Evolutionary conservation across 345 rosid genomes (phyloP).

Genomic region (Microcos paniculata): DNA sequence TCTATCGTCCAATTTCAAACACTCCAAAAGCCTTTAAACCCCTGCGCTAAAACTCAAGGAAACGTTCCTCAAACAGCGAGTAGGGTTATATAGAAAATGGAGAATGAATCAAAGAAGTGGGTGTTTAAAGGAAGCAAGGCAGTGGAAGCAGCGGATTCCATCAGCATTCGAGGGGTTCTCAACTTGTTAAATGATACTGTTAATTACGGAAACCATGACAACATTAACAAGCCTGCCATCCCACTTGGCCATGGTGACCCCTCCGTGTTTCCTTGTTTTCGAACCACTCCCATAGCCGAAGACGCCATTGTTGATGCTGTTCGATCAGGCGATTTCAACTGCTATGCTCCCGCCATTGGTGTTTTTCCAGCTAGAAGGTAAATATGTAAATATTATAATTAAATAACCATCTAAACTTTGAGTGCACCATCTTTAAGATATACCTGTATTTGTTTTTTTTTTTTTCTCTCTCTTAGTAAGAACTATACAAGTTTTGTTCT

Average conservation of each 20-base stretch:
- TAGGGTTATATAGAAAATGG: neutral
- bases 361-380: constrained; percentile 26
- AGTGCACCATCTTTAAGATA: neutral
- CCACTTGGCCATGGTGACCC: constrained; percentile 56
- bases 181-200: constrained; percentile 26
- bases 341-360: constrained; percentile 33
- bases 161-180: constrained; percentile 29
- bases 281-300: constrained; percentile 31
- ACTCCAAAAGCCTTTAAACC: no score
- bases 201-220: constrained; percentile 26
- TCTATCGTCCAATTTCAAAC: no score
- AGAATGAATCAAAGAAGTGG: neutral
- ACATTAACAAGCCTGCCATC: constrained; percentile 23
- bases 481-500: neutral
- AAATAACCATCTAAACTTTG: neutral
- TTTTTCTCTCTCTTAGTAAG: no score
- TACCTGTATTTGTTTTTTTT: neutral
- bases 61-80: neutral
- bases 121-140: neutral
- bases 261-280: constrained; percentile 38
- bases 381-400: neutral
- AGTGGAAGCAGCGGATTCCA: neutral
- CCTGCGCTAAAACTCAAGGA: no score
- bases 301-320: constrained; percentile 39
- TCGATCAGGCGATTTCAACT: constrained; percentile 39